Evolutionary conservation across 352 stramenopile species (phyloP).

Genomic region (Phytopythium ostracodes): DNA sequence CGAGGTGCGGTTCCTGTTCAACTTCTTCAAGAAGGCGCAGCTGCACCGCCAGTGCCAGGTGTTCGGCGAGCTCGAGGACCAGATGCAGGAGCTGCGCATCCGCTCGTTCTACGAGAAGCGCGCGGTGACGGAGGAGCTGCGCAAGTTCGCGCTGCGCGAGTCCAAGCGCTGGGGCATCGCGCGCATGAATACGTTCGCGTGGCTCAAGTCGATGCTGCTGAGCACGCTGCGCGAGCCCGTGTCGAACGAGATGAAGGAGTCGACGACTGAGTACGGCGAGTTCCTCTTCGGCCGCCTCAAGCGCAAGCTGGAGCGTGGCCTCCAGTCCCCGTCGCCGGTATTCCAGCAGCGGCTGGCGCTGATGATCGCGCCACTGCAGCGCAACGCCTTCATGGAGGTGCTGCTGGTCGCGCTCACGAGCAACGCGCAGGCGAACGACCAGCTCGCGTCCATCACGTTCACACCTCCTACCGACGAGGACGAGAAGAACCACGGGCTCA

Average conservation of each 20-base stretch:
- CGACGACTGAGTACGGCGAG: constrained; percentile 31
- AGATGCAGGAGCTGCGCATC: constrained; percentile 59
- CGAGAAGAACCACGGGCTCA: constrained; percentile 22
- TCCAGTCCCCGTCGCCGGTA: constrained; percentile 21
- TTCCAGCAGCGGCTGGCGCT: constrained; percentile 35
- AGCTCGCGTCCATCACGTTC: constrained; percentile 41
- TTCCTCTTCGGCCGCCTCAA: constrained; percentile 32
- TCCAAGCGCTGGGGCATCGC: constrained; percentile 29
- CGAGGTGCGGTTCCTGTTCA: constrained; percentile 62
- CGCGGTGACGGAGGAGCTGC: constrained; percentile 36
- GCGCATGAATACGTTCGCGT: constrained; percentile 42
- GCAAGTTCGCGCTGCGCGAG: constrained; percentile 34
- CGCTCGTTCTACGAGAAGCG: constrained; percentile 49
- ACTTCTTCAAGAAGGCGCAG: constrained; percentile 56
- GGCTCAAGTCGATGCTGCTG: constrained; percentile 48
- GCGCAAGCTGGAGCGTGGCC: constrained; percentile 27
- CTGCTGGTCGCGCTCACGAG: constrained; percentile 31
- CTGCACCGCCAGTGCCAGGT: constrained; percentile 57
- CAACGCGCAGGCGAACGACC: constrained; percentile 38
- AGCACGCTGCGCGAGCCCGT: constrained; percentile 39
- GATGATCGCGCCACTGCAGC: constrained; percentile 35
- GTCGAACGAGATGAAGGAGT: constrained; percentile 22
- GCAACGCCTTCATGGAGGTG: constrained; percentile 36
- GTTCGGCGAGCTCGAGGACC: constrained; percentile 52
- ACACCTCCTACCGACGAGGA: constrained; percentile 44